A percentile compares a stretch with the other conserved stretches of the same genome.
phyloP scores from a whole-genome alignment of 768 basidiomycete genomes.

The Lactarius pseudohatsudake region DNA sequence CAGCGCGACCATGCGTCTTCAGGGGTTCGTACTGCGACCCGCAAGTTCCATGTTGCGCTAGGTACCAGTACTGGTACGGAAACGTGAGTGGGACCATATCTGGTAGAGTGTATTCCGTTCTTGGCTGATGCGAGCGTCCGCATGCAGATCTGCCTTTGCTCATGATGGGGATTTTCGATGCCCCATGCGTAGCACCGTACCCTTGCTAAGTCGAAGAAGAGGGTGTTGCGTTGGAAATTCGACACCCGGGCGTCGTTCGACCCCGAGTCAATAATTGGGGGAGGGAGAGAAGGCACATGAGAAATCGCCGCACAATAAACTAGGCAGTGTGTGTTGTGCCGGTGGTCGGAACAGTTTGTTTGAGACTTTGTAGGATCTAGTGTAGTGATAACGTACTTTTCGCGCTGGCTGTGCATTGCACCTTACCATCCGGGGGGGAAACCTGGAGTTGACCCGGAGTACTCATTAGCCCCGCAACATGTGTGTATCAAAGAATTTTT shows the following conservation, averaged over 20 bases:
- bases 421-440: background rate
- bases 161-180: background rate
- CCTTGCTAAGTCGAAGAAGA: background rate
- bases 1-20: background rate
- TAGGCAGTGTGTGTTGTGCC: background rate
- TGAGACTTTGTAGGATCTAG: background rate
- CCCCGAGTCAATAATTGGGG: background rate
- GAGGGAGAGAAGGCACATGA: background rate
- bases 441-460: background rate
- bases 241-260: background rate
- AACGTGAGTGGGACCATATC: background rate
- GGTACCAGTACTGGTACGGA: conserved; percentile 10
- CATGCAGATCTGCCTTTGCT: conserved; percentile 2
- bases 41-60: conserved; percentile 6
- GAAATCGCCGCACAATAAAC: background rate
- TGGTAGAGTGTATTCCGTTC: background rate
- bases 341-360: background rate
- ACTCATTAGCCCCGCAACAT: background rate
- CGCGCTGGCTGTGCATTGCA: background rate
- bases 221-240: background rate
- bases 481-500: no score
- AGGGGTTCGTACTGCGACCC: conserved; percentile 13
- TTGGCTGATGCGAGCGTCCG: background rate
- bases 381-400: background rate
- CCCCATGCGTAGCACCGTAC: background rate